Evolutionary conservation across 495 filamentous ascomycete species (phyloP).

Genomic region (Lophium mytilinum): DNA sequence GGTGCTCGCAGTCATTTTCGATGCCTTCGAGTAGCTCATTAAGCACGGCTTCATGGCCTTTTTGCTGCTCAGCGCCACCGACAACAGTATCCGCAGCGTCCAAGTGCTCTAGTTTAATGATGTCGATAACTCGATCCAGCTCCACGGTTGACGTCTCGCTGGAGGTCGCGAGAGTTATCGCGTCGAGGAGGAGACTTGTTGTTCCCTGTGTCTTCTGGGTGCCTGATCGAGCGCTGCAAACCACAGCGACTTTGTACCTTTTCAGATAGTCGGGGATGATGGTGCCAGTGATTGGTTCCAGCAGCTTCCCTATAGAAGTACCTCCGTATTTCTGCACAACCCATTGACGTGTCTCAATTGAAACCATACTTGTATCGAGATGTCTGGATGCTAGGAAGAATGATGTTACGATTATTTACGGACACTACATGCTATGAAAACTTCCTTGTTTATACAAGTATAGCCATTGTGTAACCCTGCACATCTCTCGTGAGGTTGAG

Average conservation of each 20-base stretch:
- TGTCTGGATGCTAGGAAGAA: no score
- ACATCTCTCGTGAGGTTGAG: no score
- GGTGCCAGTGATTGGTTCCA: conserved; percentile 31
- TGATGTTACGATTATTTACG: no score
- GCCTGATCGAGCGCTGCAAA: conserved; percentile 22
- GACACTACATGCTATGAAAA: no score
- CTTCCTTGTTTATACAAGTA: no score
- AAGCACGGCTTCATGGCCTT: conserved; percentile 12
- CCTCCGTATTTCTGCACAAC: conserved; percentile 41
- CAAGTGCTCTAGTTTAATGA: conserved; percentile 34
- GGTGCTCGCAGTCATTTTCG: conserved; percentile 32
- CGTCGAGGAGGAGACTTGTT: conserved; percentile 32
- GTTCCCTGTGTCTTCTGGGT: conserved; percentile 28
- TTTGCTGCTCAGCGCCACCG: background rate
- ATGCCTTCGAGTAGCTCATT: conserved; percentile 24
- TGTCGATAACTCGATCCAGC: conserved; percentile 30
- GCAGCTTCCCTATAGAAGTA: conserved; percentile 36
- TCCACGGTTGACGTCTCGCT: conserved; percentile 23
- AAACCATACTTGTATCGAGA: background rate
- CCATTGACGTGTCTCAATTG: conserved; percentile 27
- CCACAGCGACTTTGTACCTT: conserved; percentile 31
- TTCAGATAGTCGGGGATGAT: conserved; percentile 34
- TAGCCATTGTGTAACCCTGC: no score
- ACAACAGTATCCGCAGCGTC: conserved; percentile 4
- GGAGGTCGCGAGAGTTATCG: conserved; percentile 29